Base-by-base conservation (phyloP, 176 grass and related monocot genomes). In the Triticum turgidum region DNA sequence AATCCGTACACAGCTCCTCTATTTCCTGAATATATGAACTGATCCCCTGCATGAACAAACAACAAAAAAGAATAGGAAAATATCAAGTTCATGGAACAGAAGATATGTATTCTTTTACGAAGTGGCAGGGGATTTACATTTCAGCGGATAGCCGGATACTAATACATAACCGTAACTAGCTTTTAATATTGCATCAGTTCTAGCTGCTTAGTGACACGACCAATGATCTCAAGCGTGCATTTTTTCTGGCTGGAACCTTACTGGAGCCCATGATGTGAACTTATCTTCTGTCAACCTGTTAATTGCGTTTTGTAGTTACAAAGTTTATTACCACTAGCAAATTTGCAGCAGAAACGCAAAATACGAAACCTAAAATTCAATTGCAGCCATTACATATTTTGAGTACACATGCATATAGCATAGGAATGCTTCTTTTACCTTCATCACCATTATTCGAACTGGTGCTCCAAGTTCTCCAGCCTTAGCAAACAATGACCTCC, bases 391-490 rank as follows among this genome's bases (percentile, higher is more conserved):
- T 81, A 24, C 32, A 81, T 59, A 79, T 21, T 80, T 4, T 32
- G 22, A 76, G 33, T 58, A 30, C 9, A 22, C 39, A 82, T n/a
- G n/a, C 22, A 82, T 90, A 3, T 78, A 22, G 33, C 6, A 47
- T 30, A 61, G 47, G 35, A 27, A 68, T 76, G 62, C 4, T 76
- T 72, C 24, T 64, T 69, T 69, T 86, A 98, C 95, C 95, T 98
- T 98, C 85, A 91, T 91, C 39, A 72, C 82, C 93, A 93, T 87
- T 80, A 98, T 91, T 86, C 87, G 93, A 74, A 98, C 91, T 35
- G 95, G 93, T 3, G 87, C 87, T 69, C 93, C 93, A 78, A 98
- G 95, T 87, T 95, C 89, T 75, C 95, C 95, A 73, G 95, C 95
- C 86, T 88, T 98, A 63, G 91, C 27, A 79, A 95, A 98, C 62